Base-by-base conservation (phyloP, 2,329 filamentous ascomycete genomes). In the Clonostachys rhizophaga region DNA sequence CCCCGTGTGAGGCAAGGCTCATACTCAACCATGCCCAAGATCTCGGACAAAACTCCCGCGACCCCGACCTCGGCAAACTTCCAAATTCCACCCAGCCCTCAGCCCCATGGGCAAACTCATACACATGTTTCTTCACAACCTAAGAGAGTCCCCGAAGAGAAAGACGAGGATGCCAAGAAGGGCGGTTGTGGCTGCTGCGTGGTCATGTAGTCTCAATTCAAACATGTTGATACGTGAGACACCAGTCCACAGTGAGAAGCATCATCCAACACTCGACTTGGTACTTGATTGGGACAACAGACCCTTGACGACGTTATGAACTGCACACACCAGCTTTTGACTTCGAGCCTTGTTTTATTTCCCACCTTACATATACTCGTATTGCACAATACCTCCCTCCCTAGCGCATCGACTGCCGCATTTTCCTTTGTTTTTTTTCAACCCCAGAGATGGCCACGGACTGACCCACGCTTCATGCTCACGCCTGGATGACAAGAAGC, bases 11-110 rank as follows among this genome's bases (percentile, higher is more conserved):
- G 66, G 16, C 62, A 62, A 45, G 75, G 69, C 47, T 70, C 71
- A 11, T 85, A 84, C 59, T 83, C 81, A 37, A 83, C 80, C 14
- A 84, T 84, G 73, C 80, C 80, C 39, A 81, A 71, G 62, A 83
- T 83, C 40, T 60, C 62, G 6, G 64, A 67, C 53, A 67, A 64
- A 48, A 53, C 55, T 7, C 53, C 55, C 6, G 49, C 54, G 40
- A 65, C 57, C 37, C 61, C 65, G 14, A 49, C 8, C 24, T 30
- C 24, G 24, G 24, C 24, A 10, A 30, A 41, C 8, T 47, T 46
- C 18, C 47, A 48, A 35, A 43, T 45, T 10, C 45, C 48, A 40
- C 49, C 43, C 24, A 30, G 24, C 6, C 24, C 24, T 8, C 24
- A 30, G 24, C 24, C 24, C 24, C 24, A 30, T 30, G 24, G 24